Evolutionary conservation across 2,329 filamentous ascomycete genomes (phyloP).

Genomic region (Arthrobotrys megalospora): DNA sequence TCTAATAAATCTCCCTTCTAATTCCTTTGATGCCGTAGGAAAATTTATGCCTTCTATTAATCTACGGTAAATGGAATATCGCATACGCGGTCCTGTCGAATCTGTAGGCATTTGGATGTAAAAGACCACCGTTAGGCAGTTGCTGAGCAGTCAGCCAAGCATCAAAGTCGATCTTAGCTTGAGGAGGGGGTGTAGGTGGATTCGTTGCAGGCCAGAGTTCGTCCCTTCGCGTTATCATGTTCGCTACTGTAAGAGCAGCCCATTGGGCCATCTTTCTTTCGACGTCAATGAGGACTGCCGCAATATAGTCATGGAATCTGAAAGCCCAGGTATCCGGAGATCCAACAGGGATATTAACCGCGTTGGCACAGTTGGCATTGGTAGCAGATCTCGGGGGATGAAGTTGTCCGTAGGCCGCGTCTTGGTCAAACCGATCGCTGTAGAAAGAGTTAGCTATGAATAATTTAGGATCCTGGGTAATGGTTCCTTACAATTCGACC

Average conservation of each 20-base stretch:
- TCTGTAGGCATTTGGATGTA: constrained; percentile 10
- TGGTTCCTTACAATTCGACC: constrained; percentile 5
- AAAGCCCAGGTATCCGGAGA: constrained; percentile 2
- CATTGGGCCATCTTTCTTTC: constrained; percentile 30
- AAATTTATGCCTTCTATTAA: no score
- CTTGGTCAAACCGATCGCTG: constrained; percentile 12
- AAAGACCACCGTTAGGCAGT: not conserved
- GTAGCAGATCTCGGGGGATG: not conserved
- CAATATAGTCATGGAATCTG: constrained; percentile 28
- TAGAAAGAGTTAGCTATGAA: not conserved
- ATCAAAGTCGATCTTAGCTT: constrained; percentile 1
- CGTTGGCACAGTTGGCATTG: not conserved
- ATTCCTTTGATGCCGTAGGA: no score
- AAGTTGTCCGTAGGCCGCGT: not conserved
- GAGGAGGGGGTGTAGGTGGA: not conserved
- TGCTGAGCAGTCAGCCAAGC: constrained; percentile 11
- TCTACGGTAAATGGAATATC: not conserved
- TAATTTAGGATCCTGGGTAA: not conserved
- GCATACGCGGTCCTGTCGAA: constrained; percentile 14
- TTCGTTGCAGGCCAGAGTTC: constrained; percentile 9
- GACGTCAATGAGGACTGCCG: not conserved
- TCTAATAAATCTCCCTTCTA: no score
- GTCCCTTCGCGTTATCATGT: not conserved
- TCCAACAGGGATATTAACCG: not conserved
- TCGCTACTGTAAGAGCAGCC: constrained; percentile 9